Evolutionary conservation across 495 filamentous ascomycete species (phyloP).

Genomic region (Tuber indicum): DNA sequence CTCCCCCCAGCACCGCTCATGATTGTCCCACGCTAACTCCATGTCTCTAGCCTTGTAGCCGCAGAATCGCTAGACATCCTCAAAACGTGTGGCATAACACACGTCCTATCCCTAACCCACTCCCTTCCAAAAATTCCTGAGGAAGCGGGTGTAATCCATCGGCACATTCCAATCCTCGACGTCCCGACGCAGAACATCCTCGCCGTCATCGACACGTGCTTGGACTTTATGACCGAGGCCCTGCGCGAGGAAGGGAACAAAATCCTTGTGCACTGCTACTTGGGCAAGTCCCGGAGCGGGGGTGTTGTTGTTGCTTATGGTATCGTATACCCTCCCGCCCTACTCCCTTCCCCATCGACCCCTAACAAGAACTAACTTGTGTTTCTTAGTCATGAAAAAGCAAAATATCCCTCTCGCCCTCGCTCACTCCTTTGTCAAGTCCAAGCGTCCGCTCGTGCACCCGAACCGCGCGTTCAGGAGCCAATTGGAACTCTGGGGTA

Average conservation of each 20-base stretch:
- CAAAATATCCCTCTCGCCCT: slow-evolving; percentile 16
- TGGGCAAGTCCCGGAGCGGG: slow-evolving; percentile 29
- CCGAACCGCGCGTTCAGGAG: slow-evolving; percentile 31
- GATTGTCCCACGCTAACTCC: neutral
- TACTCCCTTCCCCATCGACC: too few relatives aligned
- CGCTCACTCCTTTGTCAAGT: slow-evolving; percentile 18
- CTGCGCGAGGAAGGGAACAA: slow-evolving; percentile 13
- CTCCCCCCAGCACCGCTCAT: neutral
- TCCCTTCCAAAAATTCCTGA: slow-evolving; percentile 23
- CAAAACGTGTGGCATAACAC: slow-evolving; percentile 21
- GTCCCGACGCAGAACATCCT: slow-evolving; percentile 24
- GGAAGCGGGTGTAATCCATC: slow-evolving; percentile 9
- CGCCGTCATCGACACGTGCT: slow-evolving; percentile 18
- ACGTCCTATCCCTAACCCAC: slow-evolving; percentile 29
- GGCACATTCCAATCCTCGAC: slow-evolving; percentile 27
- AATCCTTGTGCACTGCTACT: slow-evolving; percentile 26
- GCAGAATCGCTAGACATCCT: slow-evolving; percentile 27
- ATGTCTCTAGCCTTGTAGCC: slow-evolving; percentile 14
- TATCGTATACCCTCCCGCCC: neutral
- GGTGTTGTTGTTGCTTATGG: slow-evolving; percentile 30
- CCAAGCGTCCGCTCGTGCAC: slow-evolving; percentile 25
- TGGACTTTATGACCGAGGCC: slow-evolving; percentile 7
- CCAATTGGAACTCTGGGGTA: slow-evolving; percentile 30
- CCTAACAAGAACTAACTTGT: neutral
- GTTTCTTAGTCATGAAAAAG: slow-evolving; percentile 24